These are phyloP conservation scores for Solanum paucissectum DNA, from an alignment of 257 asterid genomes.

Conservation along the genomic window DNA sequence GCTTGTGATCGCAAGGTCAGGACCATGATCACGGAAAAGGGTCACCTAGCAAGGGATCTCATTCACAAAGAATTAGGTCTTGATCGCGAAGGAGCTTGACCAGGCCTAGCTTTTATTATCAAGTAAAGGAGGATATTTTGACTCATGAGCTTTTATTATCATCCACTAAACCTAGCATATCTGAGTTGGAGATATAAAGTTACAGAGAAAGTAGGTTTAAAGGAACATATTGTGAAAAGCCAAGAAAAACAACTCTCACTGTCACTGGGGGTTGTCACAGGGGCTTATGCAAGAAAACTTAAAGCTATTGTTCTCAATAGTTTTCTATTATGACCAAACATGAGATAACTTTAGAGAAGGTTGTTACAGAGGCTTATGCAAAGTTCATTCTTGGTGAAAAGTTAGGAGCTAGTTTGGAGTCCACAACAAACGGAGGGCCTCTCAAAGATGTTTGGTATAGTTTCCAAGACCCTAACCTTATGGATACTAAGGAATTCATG, in stretches of 20 bases:
- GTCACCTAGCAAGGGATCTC: neutral
- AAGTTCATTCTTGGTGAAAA: constrained; percentile 82
- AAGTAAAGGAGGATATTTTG: constrained; percentile 35
- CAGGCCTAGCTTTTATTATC: neutral
- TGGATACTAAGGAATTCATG: constrained; percentile 89
- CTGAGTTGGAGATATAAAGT: constrained; percentile 36
- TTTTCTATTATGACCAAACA: neutral
- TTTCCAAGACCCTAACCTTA: constrained; percentile 93
- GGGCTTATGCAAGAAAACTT: neutral
- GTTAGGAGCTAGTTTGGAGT: constrained; percentile 76
- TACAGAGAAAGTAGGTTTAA: constrained; percentile 36
- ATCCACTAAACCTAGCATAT: constrained; percentile 18
- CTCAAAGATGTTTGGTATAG: constrained; percentile 82
- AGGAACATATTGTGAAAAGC: constrained; percentile 30
- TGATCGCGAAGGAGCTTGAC: neutral
- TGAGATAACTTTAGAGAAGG: neutral
- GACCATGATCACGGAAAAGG: neutral
- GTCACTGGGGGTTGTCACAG: constrained; percentile 19
- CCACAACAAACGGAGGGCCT: constrained; percentile 70
- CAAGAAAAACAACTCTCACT: constrained; percentile 29
- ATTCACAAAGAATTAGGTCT: neutral
- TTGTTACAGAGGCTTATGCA: constrained; percentile 85
- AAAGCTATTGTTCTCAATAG: neutral
- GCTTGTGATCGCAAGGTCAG: neutral
- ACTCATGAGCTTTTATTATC: constrained; percentile 37